These are phyloP conservation scores for Arthrinium puccinioides DNA, from an alignment of 2,329 filamentous ascomycete genomes.

Conservation along the genomic window DNA sequence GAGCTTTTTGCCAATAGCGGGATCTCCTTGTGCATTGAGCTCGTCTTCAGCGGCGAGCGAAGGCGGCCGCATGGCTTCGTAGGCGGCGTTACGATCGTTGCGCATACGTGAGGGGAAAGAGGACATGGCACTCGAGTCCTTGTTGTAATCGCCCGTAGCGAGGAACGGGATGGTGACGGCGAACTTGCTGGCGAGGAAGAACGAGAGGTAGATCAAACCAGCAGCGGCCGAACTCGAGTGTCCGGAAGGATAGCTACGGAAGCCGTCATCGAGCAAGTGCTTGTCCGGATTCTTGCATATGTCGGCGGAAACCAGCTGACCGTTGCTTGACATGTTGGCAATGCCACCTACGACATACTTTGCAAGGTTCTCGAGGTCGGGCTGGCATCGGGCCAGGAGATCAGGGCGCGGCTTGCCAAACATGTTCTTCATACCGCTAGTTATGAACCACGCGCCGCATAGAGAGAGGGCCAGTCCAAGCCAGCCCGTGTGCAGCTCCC, in stretches of 20 bases:
- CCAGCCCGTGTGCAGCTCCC: constrained; percentile 84
- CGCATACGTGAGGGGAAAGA: constrained; percentile 70
- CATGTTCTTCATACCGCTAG: constrained; percentile 76
- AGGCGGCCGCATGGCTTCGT: constrained; percentile 27
- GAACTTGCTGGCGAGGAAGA: constrained; percentile 83
- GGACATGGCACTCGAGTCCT: constrained; percentile 43
- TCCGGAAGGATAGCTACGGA: constrained; percentile 75
- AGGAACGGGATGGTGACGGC: constrained; percentile 67
- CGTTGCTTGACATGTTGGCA: constrained; percentile 39
- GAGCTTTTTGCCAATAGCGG: constrained; percentile 20
- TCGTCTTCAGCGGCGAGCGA: constrained; percentile 19
- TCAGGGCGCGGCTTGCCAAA: constrained; percentile 71
- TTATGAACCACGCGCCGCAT: constrained; percentile 69
- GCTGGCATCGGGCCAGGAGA: constrained; percentile 70
- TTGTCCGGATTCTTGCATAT: constrained; percentile 67
- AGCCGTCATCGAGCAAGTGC: constrained; percentile 66
- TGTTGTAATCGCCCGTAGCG: constrained; percentile 36
- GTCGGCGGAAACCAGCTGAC: constrained; percentile 63
- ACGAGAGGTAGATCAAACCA: constrained; percentile 75
- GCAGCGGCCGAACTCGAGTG: constrained; percentile 70
- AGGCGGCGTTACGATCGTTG: constrained; percentile 26
- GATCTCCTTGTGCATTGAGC: constrained; percentile 19
- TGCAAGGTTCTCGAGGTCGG: constrained; percentile 58
- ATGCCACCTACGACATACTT: constrained; percentile 58
- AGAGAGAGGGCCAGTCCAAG: constrained; percentile 72